Evolutionary conservation across 1,284 basidiomycete genomes (phyloP).

Genomic region (Tilletia indica): DNA sequence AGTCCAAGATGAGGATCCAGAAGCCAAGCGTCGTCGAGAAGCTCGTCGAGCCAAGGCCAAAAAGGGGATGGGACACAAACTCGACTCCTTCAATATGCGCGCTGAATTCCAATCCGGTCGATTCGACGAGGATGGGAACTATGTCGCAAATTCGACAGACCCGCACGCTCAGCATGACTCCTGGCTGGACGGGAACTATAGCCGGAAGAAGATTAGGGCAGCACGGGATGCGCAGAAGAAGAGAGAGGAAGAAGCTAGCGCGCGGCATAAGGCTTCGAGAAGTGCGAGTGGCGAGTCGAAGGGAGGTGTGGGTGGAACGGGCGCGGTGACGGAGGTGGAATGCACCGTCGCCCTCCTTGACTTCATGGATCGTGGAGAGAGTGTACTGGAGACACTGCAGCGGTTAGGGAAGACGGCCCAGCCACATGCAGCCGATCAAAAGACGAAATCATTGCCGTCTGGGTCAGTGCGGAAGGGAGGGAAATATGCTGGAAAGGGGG

Average conservation of each 20-base stretch:
- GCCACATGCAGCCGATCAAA: constrained; percentile 62
- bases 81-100: constrained; percentile 98
- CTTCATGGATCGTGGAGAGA: constrained; percentile 82
- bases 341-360: constrained; percentile 62
- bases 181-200: constrained; percentile 86
- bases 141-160: constrained; percentile 76
- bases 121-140: constrained; percentile 86
- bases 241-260: constrained; percentile 61
- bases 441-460: constrained; percentile 63
- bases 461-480: constrained; percentile 59
- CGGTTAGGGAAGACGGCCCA: constrained; percentile 68
- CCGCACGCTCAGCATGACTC: constrained; percentile 86
- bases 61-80: constrained; percentile 77
- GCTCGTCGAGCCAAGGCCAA: constrained; percentile 18
- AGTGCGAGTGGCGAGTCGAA: constrained; percentile 40
- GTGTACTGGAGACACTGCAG: constrained; percentile 82
- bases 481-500: constrained; percentile 18
- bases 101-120: constrained; percentile 96
- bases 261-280: constrained; percentile 43
- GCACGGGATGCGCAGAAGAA: constrained; percentile 65
- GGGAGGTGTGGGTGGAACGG: constrained; percentile 60
- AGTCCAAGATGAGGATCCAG: neutral
- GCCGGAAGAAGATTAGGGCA: constrained; percentile 76
- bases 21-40: neutral
- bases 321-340: constrained; percentile 70